phyloP scores from a whole-genome alignment of 176 grass and related monocot genomes.

The Ananas comosus region DNA sequence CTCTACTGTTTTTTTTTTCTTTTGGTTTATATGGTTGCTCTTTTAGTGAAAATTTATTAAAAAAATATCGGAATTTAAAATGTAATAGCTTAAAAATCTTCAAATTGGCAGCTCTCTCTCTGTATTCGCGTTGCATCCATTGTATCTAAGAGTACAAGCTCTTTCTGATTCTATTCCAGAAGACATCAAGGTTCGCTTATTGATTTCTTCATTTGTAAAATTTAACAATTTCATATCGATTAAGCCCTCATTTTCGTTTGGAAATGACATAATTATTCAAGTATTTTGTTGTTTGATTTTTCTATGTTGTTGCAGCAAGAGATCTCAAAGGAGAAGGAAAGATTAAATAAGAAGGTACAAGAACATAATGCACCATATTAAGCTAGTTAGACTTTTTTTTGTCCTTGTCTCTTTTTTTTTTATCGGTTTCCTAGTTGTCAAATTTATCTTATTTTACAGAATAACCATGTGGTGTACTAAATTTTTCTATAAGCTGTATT shows the following conservation, averaged over 20 bases:
- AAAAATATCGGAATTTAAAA: not conserved
- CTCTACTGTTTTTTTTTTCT: not conserved
- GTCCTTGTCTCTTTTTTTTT: not conserved
- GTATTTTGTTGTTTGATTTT: not conserved
- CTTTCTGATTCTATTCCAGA: constrained; percentile 76
- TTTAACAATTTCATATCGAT: constrained; percentile 1
- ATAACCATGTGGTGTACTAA: no score
- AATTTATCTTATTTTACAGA: no score
- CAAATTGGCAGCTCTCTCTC: constrained; percentile 77
- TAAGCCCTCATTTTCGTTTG: constrained; percentile 12
- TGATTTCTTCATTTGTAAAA: constrained; percentile 10
- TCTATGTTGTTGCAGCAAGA: constrained; percentile 45
- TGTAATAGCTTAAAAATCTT: not conserved
- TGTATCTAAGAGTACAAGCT: constrained; percentile 88
- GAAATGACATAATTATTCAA: not conserved
- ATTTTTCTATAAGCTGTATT: no score
- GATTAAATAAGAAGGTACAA: constrained; percentile 74
- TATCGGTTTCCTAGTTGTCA: not conserved
- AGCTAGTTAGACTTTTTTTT: not conserved
- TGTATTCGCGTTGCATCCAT: constrained; percentile 85
- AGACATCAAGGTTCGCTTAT: constrained; percentile 52
- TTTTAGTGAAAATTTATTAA: not conserved
- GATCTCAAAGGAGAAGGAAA: constrained; percentile 55
- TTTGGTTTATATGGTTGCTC: not conserved
- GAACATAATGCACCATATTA: not conserved